Evolutionary conservation across 1,284 basidiomycete species (phyloP).

Genomic region (Schizophyllum amplum): DNA sequence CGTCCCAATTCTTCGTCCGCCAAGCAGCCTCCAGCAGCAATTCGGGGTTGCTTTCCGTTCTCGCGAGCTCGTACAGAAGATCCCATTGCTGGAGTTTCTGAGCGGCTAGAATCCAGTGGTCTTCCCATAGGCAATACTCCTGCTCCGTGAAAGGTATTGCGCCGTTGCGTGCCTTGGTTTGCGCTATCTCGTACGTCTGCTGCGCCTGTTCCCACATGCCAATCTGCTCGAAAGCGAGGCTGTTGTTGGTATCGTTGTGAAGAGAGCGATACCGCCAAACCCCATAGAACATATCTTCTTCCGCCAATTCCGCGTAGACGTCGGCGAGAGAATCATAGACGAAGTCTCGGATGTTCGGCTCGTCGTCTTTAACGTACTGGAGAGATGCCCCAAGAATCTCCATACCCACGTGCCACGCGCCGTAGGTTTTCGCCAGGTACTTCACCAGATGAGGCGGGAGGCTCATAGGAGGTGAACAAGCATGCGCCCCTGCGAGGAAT

Average conservation of each 20-base stretch:
- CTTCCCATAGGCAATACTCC: slow-evolving; percentile 98
- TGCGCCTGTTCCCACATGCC: slow-evolving; percentile 97
- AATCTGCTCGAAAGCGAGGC: slow-evolving; percentile 92
- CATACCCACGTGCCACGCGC: slow-evolving; percentile 89
- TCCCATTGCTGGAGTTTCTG: slow-evolving; percentile 99
- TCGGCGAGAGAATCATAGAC: slow-evolving; percentile 91
- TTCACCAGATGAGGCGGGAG: slow-evolving; percentile 95
- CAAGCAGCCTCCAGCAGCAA: slow-evolving; percentile 93
- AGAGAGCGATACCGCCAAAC: slow-evolving; percentile 88
- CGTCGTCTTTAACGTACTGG: slow-evolving; percentile 74
- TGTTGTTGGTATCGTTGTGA: slow-evolving; percentile 88
- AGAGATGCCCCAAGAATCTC: slow-evolving; percentile 84
- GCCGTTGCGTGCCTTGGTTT: slow-evolving; percentile 79
- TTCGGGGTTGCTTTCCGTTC: slow-evolving; percentile 88
- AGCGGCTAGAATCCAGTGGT: slow-evolving; percentile 96
- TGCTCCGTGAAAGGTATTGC: slow-evolving; percentile 88
- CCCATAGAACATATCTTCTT: slow-evolving; percentile 98
- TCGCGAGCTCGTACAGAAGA: slow-evolving; percentile 86
- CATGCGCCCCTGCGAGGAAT: slow-evolving; percentile 77
- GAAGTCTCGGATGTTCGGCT: slow-evolving; percentile 74
- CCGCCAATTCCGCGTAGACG: slow-evolving; percentile 90
- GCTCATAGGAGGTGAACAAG: slow-evolving; percentile 80
- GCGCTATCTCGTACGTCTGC: slow-evolving; percentile 85
- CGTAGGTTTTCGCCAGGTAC: slow-evolving; percentile 94
- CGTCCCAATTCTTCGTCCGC: slow-evolving; percentile 90